Evolutionary conservation across 371 early-diverging fungal species (phyloP).

Genomic region (Apophysomyces trapeziformis): DNA sequence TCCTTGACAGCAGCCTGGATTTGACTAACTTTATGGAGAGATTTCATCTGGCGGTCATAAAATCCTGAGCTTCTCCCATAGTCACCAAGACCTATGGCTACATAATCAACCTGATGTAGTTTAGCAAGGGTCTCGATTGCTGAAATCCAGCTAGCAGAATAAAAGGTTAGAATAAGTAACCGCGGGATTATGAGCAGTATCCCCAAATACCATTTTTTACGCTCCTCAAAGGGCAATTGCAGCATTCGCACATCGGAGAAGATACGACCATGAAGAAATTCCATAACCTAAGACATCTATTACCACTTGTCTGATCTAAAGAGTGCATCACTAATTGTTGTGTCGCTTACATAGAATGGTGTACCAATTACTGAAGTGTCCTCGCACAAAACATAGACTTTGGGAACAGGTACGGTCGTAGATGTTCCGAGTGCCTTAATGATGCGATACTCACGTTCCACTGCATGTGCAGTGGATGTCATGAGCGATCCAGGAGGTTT

Average conservation of each 20-base stretch:
- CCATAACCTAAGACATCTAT: constrained; percentile 69
- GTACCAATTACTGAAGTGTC: constrained; percentile 82
- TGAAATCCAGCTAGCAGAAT: constrained; percentile 62
- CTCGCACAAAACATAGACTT: constrained; percentile 83
- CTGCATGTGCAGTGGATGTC: constrained; percentile 87
- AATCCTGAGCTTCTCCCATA: constrained; percentile 75
- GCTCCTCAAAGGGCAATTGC: constrained; percentile 58
- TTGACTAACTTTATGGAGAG: constrained; percentile 67
- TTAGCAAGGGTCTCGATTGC: constrained; percentile 79
- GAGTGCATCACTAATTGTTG: neutral
- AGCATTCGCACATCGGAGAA: constrained; percentile 70
- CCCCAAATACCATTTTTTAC: constrained; percentile 53
- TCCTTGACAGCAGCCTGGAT: constrained; percentile 74
- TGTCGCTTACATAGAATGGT: constrained; percentile 78
- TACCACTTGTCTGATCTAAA: neutral
- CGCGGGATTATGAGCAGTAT: neutral
- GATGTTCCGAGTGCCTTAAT: constrained; percentile 73
- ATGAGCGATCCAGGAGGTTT: constrained; percentile 89
- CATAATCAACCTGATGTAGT: constrained; percentile 76
- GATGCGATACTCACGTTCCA: constrained; percentile 89
- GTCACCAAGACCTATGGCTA: constrained; percentile 66
- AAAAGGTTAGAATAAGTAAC: constrained; percentile 18
- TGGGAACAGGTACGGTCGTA: constrained; percentile 88
- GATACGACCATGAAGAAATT: constrained; percentile 89
- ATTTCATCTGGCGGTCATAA: constrained; percentile 83